Conservation (phyloP, 2,329 filamentous ascomycete genomes). For the Penicillium sp. region DNA sequence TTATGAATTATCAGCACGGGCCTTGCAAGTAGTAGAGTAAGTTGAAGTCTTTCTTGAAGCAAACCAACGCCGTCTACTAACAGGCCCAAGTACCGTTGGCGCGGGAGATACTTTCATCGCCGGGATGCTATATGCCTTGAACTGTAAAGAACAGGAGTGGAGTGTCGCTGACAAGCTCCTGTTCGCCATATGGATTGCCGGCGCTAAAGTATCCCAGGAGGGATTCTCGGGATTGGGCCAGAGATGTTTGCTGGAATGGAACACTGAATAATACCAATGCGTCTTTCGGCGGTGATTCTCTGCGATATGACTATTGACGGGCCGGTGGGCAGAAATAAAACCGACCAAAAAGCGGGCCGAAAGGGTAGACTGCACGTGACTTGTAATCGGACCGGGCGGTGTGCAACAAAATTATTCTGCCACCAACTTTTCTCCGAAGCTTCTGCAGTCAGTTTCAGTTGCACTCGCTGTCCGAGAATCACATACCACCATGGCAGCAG, state of each 20-base stretch:
- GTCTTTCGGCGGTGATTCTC: too few relatives aligned
- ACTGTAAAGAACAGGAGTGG: conserved; percentile 53
- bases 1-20: conserved; percentile 36
- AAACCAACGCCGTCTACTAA: conserved; percentile 6
- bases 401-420: conserved; percentile 38
- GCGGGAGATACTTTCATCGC: conserved; percentile 75
- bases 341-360: not conserved
- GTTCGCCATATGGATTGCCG: conserved; percentile 66
- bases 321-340: too few relatives aligned
- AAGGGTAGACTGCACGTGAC: conserved; percentile 23
- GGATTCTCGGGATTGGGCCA: conserved; percentile 58
- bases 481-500: conserved; percentile 59
- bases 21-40: conserved; percentile 58
- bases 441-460: conserved; percentile 16
- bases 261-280: too few relatives aligned
- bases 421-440: conserved; percentile 32
- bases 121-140: conserved; percentile 63
- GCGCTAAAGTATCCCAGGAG: conserved; percentile 64
- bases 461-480: conserved; percentile 11
- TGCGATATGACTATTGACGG: too few relatives aligned
- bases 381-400: conserved; percentile 24
- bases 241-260: not conserved
- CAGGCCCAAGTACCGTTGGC: conserved; percentile 59
- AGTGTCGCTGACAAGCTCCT: conserved; percentile 48
- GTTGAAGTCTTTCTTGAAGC: conserved; percentile 31